Evolutionary conservation across 2,329 filamentous ascomycete species (phyloP).

Genomic region (Arthrobotrys sinensis): DNA sequence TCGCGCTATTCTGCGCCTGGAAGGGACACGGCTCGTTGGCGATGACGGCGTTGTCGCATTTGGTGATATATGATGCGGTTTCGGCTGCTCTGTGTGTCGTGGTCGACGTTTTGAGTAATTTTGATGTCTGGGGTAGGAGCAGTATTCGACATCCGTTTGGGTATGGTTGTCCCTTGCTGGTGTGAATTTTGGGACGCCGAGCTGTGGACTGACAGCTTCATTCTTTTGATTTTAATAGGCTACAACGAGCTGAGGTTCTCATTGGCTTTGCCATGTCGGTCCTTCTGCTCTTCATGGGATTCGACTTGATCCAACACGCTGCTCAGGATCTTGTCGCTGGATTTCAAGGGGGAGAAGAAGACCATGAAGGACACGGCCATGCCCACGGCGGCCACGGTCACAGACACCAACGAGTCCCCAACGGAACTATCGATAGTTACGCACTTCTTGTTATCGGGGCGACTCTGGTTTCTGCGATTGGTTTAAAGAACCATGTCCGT

Average conservation of each 20-base stretch:
- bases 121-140: constrained; percentile 95
- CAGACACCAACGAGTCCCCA: constrained; percentile 80
- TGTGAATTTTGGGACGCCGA: constrained; percentile 5
- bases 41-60: constrained; percentile 90
- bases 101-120: constrained; percentile 94
- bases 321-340: constrained; percentile 90
- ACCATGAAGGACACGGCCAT: constrained; percentile 27
- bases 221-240: constrained; percentile 66
- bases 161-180: constrained; percentile 60
- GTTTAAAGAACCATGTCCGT: constrained; percentile 77
- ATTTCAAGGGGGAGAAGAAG: constrained; percentile 48
- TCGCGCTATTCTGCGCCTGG: constrained; percentile 89
- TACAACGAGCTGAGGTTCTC: constrained; percentile 92
- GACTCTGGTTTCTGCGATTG: constrained; percentile 74
- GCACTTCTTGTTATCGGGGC: constrained; percentile 85
- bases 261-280: constrained; percentile 97
- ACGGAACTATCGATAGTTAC: constrained; percentile 85
- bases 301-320: constrained; percentile 94
- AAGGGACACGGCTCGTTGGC: constrained; percentile 87
- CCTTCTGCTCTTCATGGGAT: constrained; percentile 95
- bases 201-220: constrained; percentile 16
- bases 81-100: constrained; percentile 91
- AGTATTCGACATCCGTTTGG: constrained; percentile 94
- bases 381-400: constrained; percentile 71
- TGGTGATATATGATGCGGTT: constrained; percentile 95